Conservation (phyloP, 495 filamentous ascomycete species). For the Aspergillus cavernicola region DNA sequence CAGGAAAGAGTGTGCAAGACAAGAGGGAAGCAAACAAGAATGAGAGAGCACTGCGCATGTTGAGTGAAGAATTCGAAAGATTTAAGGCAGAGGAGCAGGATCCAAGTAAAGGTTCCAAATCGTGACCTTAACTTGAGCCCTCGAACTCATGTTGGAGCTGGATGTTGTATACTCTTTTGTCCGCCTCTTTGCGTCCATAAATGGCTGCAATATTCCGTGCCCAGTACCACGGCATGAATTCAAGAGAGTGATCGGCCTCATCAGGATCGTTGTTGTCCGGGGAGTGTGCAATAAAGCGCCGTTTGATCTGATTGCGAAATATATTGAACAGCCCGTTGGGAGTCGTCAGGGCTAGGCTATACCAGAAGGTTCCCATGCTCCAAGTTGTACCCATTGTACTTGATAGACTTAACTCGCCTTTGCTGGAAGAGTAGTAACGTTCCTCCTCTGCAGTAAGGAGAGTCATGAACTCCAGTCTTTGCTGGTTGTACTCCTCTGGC, state of each 20-base stretch:
- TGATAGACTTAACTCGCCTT: slow-evolving; percentile 11
- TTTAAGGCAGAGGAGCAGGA: too few species aligned
- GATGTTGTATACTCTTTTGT: slow-evolving; percentile 21
- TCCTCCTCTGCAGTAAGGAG: too few species aligned
- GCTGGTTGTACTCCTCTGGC: too few species aligned
- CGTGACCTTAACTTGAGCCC: too few species aligned
- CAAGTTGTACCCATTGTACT: slow-evolving; percentile 17
- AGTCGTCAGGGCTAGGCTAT: slow-evolving; percentile 21
- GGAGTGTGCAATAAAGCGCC: too few species aligned
- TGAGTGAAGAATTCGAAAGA: too few species aligned
- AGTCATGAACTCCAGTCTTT: too few species aligned
- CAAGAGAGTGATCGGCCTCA: slow-evolving; percentile 12
- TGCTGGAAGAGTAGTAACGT: slow-evolving; percentile 11
- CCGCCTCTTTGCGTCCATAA: slow-evolving; percentile 13
- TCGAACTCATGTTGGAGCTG: slow-evolving; percentile 18
- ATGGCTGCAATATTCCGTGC: slow-evolving; percentile 16
- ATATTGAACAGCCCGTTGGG: slow-evolving; percentile 20
- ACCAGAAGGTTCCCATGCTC: slow-evolving; percentile 23
- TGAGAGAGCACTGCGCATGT: too few species aligned
- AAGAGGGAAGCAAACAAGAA: too few species aligned
- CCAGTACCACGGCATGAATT: slow-evolving; percentile 20
- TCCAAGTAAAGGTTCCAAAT: too few species aligned
- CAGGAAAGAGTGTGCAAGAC: too few species aligned
- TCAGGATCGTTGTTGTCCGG: background rate
- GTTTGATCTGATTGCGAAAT: background rate